Base-by-base conservation (phyloP, 2,329 filamentous ascomycete genomes). In the Penicillium sp. region DNA sequence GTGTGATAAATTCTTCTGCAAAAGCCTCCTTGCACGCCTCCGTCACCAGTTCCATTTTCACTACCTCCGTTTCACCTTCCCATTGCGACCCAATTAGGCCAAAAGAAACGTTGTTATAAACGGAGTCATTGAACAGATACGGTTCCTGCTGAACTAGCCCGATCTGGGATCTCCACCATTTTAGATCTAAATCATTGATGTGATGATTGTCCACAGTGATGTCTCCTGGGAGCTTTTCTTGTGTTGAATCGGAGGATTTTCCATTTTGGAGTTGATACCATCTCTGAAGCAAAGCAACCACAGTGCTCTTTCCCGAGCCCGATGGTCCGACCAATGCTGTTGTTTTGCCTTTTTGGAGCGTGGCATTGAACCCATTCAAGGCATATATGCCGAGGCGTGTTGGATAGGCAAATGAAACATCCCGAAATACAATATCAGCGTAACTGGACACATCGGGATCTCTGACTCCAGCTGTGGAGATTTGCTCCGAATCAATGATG, bases 131-230 rank as follows among this genome's bases (percentile, higher is more conserved):
- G 69, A 89, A 89, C 1, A 88, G 74, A 53, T 87, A 86, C 0
- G 85, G 85, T 53, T 89, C 85, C 62, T 89, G 86, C 57, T 87
- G 84, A 3, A 89, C 86, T 4, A 88, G 75, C 0, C 85, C 83
- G 54, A 88, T 87, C 32, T 79, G 70, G 3, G 74, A 72, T 41
- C 83, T 77, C 71, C 82, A 83, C 60, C 79, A 90, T 58, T 84
- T 86, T 32, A 88, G 62, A 32, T 89, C 79, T 21, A 88, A 76
- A 2, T 83, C 77, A 21, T 68, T 66, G 18, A 90, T 72, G 22
- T 80, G 70, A 36, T 81, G 79, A 1, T 76, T 79, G 34, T 79
- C 81, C 4, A 85, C 81, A 0, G 73, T 71, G 43, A 90, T 79
- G 45, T 46, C n/a, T 43, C 38, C 1, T 18, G 32, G 10, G 53